phyloP scores from a whole-genome alignment of 2,329 filamentous ascomycete species.

The Ophiostoma ips region DNA sequence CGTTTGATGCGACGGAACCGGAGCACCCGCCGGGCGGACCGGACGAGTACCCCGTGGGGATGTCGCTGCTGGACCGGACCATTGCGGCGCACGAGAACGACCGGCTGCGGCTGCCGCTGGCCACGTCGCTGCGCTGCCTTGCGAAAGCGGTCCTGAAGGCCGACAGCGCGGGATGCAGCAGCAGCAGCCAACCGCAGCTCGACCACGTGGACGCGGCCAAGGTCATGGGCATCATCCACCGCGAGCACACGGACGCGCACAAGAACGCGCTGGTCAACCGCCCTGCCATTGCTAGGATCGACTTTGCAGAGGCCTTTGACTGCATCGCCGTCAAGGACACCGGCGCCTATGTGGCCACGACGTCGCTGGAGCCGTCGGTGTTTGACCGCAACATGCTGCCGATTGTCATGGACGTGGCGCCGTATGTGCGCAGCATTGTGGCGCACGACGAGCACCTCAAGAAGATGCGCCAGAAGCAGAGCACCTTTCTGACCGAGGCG shows the following conservation, averaged over 20 bases:
- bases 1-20: slow-evolving; percentile 50
- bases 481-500: slow-evolving; percentile 37
- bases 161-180: background rate
- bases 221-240: slow-evolving; percentile 25
- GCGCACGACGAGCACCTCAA: slow-evolving; percentile 60
- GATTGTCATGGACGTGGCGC: slow-evolving; percentile 66
- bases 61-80: slow-evolving; percentile 33
- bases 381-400: slow-evolving; percentile 58
- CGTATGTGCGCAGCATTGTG: slow-evolving; percentile 79
- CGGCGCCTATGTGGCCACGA: slow-evolving; percentile 5
- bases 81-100: slow-evolving; percentile 20
- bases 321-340: slow-evolving; percentile 32
- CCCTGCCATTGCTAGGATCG: slow-evolving; percentile 29
- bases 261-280: slow-evolving; percentile 18
- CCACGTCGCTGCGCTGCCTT: slow-evolving; percentile 21
- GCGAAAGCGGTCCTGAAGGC: slow-evolving; percentile 19
- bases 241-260: slow-evolving; percentile 23
- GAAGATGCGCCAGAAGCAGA: slow-evolving; percentile 44
- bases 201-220: slow-evolving; percentile 20
- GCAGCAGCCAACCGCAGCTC: slow-evolving; percentile 9
- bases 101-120: slow-evolving; percentile 18
- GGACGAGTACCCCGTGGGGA: slow-evolving; percentile 38
- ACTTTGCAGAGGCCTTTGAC: slow-evolving; percentile 47
- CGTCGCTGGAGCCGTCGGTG: slow-evolving; percentile 48
- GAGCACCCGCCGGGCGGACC: slow-evolving; percentile 31